Percentiles rank a stretch among this genome's conserved stretches.
Conservation (phyloP, 2,329 filamentous ascomycete genomes). For the Aspergillus piperis region DNA sequence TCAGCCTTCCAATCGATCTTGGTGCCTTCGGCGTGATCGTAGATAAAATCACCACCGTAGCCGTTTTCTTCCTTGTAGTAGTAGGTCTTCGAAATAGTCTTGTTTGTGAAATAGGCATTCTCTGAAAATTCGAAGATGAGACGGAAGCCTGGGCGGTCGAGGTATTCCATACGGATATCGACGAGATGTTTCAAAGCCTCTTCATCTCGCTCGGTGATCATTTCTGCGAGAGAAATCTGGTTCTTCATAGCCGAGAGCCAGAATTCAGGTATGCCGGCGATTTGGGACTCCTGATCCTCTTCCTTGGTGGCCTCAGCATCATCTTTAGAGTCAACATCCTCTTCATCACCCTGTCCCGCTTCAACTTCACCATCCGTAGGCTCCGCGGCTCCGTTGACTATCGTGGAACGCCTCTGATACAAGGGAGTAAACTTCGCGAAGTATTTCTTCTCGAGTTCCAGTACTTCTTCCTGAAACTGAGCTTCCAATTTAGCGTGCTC, state of each 20-base stretch:
- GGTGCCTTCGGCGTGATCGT: conserved; percentile 96
- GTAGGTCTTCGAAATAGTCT: conserved; percentile 96
- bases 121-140: conserved; percentile 95
- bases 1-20: conserved; percentile 96
- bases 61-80: conserved; percentile 99
- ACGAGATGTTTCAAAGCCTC: conserved; percentile 83
- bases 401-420: conserved; percentile 90
- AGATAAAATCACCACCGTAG: conserved; percentile 98
- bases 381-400: conserved; percentile 84
- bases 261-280: conserved; percentile 93
- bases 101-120: conserved; percentile 98
- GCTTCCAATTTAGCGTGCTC: conserved; percentile 98
- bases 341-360: conserved; percentile 79
- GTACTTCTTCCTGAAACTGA: conserved; percentile 96
- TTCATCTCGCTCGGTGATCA: conserved; percentile 98
- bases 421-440: conserved; percentile 98
- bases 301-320: conserved; percentile 56
- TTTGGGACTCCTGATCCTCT: conserved; percentile 47
- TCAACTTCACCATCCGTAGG: conserved; percentile 85
- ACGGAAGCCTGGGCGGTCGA: conserved; percentile 96
- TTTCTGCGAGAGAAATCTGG: conserved; percentile 93
- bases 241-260: conserved; percentile 99
- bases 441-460: conserved; percentile 99
- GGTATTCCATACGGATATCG: conserved; percentile 98
- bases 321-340: conserved; percentile 62